Evolutionary conservation across 768 basidiomycete genomes (phyloP).

Genomic region (Tricholomella constricta): DNA sequence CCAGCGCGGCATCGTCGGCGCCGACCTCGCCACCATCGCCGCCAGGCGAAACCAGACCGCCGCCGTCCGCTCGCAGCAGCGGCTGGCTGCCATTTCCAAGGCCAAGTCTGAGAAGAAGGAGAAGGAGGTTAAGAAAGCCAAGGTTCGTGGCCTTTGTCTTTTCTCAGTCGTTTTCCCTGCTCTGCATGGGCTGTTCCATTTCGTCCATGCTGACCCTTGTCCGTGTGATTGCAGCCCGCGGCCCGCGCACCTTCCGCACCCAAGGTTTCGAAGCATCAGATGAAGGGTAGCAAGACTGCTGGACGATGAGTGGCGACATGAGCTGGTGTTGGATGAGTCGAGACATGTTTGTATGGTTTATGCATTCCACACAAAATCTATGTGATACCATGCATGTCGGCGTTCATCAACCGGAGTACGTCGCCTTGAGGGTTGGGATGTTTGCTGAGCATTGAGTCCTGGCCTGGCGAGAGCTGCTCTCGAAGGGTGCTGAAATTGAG

Average conservation of each 20-base stretch:
- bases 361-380: conserved; percentile 28
- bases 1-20: conserved; percentile 97
- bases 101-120: conserved; percentile 97
- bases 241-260: conserved; percentile 62
- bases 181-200: not conserved
- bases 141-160: conserved; percentile 46
- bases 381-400: conserved; percentile 25
- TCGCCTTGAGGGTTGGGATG: no score
- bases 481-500: no score
- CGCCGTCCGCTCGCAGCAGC: conserved; percentile 77
- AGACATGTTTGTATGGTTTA: conserved; percentile 29
- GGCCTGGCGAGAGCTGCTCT: no score
- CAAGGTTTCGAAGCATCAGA: conserved; percentile 93
- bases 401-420: not conserved
- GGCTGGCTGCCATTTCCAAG: conserved; percentile 86
- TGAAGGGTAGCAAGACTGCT: conserved; percentile 89
- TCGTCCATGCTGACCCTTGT: no score
- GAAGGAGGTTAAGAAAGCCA: conserved; percentile 89
- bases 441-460: no score
- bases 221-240: conserved; percentile 45
- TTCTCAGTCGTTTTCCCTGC: not conserved
- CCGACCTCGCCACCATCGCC: conserved; percentile 87
- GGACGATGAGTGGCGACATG: conserved; percentile 53
- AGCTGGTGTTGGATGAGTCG: conserved; percentile 17
- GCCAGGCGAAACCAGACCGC: conserved; percentile 93